phyloP scores from a whole-genome alignment of 1,139 yeast genomes.

The Dujonia santamariae region DNA sequence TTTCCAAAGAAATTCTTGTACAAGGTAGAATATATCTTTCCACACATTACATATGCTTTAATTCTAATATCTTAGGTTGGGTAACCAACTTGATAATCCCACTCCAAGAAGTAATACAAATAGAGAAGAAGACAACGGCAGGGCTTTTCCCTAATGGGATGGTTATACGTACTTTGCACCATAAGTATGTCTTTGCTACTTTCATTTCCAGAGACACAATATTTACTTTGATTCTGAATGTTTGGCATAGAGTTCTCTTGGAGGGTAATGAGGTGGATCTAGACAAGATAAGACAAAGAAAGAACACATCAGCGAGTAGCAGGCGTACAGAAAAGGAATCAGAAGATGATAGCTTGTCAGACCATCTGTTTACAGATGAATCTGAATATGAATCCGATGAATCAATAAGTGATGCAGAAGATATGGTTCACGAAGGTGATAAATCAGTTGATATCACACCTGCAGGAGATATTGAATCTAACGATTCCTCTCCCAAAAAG shows the following conservation, averaged over 20 bases:
- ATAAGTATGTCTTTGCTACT: constrained; percentile 70
- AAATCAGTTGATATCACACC: constrained; percentile 5
- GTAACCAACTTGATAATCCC: constrained; percentile 67
- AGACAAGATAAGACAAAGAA: constrained; percentile 10
- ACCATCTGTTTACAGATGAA: constrained; percentile 8
- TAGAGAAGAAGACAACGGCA: constrained; percentile 71
- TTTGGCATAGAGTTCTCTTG: constrained; percentile 52
- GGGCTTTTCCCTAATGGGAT: constrained; percentile 75
- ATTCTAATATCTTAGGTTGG: constrained; percentile 73
- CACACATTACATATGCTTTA: constrained; percentile 60
- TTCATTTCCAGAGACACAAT: constrained; percentile 66
- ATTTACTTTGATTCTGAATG: constrained; percentile 56
- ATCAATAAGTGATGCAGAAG: constrained; percentile 9
- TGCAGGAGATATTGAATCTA: constrained; percentile 3
- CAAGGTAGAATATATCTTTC: constrained; percentile 71
- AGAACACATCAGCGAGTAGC: background rate
- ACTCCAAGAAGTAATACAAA: constrained; percentile 63
- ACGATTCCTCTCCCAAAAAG: background rate
- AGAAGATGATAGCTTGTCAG: constrained; percentile 9
- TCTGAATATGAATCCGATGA: constrained; percentile 9
- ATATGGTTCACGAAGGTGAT: constrained; percentile 8
- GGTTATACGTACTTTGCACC: constrained; percentile 66
- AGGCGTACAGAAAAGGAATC: constrained; percentile 6
- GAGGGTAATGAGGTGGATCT: constrained; percentile 23
- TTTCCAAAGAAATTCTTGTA: constrained; percentile 64